Conservation (phyloP, 1,139 yeast genomes). For the Tardiomyces digboiensis region DNA sequence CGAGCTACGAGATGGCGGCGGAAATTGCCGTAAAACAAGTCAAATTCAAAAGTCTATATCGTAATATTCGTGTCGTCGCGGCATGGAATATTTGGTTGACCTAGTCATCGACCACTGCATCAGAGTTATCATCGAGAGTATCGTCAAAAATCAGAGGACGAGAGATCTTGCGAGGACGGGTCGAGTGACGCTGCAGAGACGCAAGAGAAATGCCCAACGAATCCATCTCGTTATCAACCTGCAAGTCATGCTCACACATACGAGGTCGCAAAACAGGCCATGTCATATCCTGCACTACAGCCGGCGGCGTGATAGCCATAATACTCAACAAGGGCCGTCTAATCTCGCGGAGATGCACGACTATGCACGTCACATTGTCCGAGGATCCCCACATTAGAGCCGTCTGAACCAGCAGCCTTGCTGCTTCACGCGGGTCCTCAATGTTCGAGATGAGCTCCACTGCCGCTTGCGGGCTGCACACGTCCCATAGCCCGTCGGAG, state of each 20-base stretch:
- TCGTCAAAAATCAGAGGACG: background rate
- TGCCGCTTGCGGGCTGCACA: conserved; percentile 63
- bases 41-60: background rate
- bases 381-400: conserved; percentile 68
- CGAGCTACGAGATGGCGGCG: too few relatives aligned
- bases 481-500: conserved; percentile 93
- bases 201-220: background rate
- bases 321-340: background rate
- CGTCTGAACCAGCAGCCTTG: conserved; percentile 51
- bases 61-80: background rate
- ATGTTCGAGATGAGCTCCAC: conserved; percentile 49
- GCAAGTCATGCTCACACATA: background rate
- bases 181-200: background rate
- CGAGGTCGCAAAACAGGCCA: background rate
- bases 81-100: too few relatives aligned
- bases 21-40: too few relatives aligned
- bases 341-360: conserved; percentile 28
- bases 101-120: background rate
- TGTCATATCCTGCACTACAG: background rate
- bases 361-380: conserved; percentile 83
- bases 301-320: background rate
- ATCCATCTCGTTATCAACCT: background rate
- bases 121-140: background rate
- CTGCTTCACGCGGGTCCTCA: conserved; percentile 50
- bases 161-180: background rate